These are phyloP conservation scores for Syzygium malaccense DNA, from an alignment of 441 rosid species.

Conservation along the genomic window DNA sequence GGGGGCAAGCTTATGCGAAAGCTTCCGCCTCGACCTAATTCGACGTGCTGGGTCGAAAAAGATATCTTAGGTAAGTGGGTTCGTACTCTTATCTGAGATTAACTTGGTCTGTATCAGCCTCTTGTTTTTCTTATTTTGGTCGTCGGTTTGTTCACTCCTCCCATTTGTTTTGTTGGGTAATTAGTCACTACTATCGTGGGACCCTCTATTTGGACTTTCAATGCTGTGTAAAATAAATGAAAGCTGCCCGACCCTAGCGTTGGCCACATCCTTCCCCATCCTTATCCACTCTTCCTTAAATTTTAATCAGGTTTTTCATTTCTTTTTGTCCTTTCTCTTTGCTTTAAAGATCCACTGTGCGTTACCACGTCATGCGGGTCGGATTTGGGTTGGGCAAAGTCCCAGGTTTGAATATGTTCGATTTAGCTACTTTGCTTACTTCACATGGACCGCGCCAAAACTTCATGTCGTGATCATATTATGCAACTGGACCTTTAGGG, in stretches of 20 bases:
- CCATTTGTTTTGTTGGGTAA: background rate
- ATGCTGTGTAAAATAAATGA: background rate
- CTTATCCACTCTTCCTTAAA: background rate
- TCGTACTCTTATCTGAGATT: accelerated
- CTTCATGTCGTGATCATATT: background rate
- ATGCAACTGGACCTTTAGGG: background rate
- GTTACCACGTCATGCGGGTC: background rate
- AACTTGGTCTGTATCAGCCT: accelerated
- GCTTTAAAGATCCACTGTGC: background rate
- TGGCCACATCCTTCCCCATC: background rate
- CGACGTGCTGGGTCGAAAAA: accelerated
- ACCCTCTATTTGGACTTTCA: background rate
- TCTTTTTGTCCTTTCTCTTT: background rate
- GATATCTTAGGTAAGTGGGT: accelerated
- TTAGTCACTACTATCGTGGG: background rate
- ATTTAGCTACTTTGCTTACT: background rate
- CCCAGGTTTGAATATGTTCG: background rate
- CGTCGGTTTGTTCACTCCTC: background rate
- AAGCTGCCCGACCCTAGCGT: background rate
- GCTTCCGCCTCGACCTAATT: background rate
- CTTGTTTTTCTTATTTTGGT: background rate
- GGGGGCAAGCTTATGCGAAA: background rate
- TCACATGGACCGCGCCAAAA: background rate
- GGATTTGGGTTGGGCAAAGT: background rate
- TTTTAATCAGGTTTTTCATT: background rate